Base-by-base conservation (phyloP, 108 stramenopile genomes). In the Cyclotella choctawhatcheeana region DNA sequence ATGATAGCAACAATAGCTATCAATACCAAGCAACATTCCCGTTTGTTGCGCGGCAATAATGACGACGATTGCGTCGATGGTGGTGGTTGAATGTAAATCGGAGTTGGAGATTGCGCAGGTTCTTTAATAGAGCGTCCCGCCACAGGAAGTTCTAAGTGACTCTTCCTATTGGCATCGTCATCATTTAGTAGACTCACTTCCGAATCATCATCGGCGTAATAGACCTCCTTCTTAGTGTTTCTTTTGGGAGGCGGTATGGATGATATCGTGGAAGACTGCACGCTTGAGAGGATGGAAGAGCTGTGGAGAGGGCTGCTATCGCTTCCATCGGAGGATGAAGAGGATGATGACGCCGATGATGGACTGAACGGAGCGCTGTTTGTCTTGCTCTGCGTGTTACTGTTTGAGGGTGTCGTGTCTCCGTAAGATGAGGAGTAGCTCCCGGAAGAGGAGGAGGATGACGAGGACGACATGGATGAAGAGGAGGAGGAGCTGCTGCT, bases 141-240 rank as follows among this genome's bases (percentile, higher is more conserved):
- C 3, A 52, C 1, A 20, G 29, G 43, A 16, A 43, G 21, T 12
- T 5, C 54, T 17, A 24, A 25, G 10, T 16, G 6, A 30, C n/a
- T 1, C 6, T 40, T 40, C 8, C 37, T 12, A 40, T 40, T 40
- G 27, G 51, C 32, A 25, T 67, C 65, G 13, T 31, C 40, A 17
- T 53, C 48, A 24, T 68, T 68, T 17, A 63, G 45, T 10, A 73
- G 74, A 18, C 66, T 68, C 6, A 81, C 73, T 2, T 37, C 73
- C 0, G 80, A 81, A 62, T 78, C 70, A 58, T 73, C 66, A 63
- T 86, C 64, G 53, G 61, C 66, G n/a, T n/a, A n/a, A 58, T 71
- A 54, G 22, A 66, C 54, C 27, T 54, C 60, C n/a, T 56, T 56
- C 30, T 18, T 30, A 14, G 55, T 27, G 2, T 18, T 56, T 56